Percentiles rank a stretch among this genome's conserved stretches.
Evolutionary conservation across 2,329 filamentous ascomycete genomes (phyloP).

Genomic region (Trichophaea hybrida): DNA sequence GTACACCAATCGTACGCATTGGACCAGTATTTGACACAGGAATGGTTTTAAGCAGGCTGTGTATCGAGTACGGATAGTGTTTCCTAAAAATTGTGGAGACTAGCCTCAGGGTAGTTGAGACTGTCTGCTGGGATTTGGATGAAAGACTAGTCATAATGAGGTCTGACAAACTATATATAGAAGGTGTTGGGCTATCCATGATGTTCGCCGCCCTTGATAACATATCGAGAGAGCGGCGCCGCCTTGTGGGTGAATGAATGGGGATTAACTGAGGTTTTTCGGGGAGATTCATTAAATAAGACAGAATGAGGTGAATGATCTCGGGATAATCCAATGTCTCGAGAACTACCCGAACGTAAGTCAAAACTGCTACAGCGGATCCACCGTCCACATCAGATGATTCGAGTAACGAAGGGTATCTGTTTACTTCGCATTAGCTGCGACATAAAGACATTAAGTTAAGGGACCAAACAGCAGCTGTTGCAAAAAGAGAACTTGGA

Average conservation of each 20-base stretch:
- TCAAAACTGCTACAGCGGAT: slow-evolving; percentile 88
- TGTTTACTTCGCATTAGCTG: slow-evolving; percentile 30
- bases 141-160: slow-evolving; percentile 71
- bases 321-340: slow-evolving; percentile 87
- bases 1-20: slow-evolving; percentile 55
- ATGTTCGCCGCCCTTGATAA: slow-evolving; percentile 64
- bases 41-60: slow-evolving; percentile 57
- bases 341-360: slow-evolving; percentile 78
- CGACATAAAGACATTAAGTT: not conserved
- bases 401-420: slow-evolving; percentile 87
- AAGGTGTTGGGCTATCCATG: slow-evolving; percentile 62
- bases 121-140: slow-evolving; percentile 75
- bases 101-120: slow-evolving; percentile 75
- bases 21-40: slow-evolving; percentile 40
- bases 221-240: slow-evolving; percentile 78
- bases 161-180: slow-evolving; percentile 86
- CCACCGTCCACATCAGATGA: slow-evolving; percentile 95
- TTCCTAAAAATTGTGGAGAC: slow-evolving; percentile 72
- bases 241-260: slow-evolving; percentile 45
- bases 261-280: slow-evolving; percentile 37
- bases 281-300: slow-evolving; percentile 75
- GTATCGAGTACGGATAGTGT: slow-evolving; percentile 74
- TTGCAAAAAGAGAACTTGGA: slow-evolving; percentile 89
- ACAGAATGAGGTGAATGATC: slow-evolving; percentile 82
- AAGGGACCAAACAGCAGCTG: slow-evolving; percentile 60